These are phyloP conservation scores for Camelina neglecta DNA, from an alignment of 345 rosid species.

Conservation along the genomic window DNA sequence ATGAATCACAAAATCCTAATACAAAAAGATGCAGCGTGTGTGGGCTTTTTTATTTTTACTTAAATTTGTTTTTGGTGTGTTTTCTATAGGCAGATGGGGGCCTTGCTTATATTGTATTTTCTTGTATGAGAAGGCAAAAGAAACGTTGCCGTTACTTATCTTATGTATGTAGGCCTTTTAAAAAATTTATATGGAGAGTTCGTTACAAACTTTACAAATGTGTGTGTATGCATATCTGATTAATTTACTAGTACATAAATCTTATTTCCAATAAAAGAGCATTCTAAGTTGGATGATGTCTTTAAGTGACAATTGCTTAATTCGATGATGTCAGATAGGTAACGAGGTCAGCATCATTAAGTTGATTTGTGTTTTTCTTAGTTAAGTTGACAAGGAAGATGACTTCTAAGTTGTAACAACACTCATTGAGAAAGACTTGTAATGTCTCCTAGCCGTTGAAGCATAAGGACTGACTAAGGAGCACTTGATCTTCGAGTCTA, in stretches of 20 bases:
- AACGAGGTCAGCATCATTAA: too few species aligned
- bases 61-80: conserved; percentile 32
- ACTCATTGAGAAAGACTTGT: not conserved
- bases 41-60: not conserved
- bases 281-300: too few species aligned
- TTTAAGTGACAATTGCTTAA: too few species aligned
- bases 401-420: not conserved
- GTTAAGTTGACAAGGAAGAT: not conserved
- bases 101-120: conserved; percentile 29
- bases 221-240: not conserved
- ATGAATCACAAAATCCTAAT: conserved; percentile 3
- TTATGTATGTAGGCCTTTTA: conserved; percentile 30
- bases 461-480: too few species aligned
- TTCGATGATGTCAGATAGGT: too few species aligned
- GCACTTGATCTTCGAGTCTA: too few species aligned
- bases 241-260: too few species aligned
- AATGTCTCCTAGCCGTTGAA: too few species aligned
- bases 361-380: too few species aligned
- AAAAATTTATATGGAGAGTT: conserved; percentile 7
- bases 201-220: conserved; percentile 23
- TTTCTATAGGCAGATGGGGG: not conserved
- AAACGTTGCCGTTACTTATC: conserved; percentile 15
- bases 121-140: conserved; percentile 40
- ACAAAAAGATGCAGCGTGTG: conserved; percentile 28
- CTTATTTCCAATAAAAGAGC: too few species aligned